Percentiles rank a stretch among this genome's conserved stretches.
phyloP scores from a whole-genome alignment of 2,329 filamentous ascomycete species.

The Trichoderma sp. region DNA sequence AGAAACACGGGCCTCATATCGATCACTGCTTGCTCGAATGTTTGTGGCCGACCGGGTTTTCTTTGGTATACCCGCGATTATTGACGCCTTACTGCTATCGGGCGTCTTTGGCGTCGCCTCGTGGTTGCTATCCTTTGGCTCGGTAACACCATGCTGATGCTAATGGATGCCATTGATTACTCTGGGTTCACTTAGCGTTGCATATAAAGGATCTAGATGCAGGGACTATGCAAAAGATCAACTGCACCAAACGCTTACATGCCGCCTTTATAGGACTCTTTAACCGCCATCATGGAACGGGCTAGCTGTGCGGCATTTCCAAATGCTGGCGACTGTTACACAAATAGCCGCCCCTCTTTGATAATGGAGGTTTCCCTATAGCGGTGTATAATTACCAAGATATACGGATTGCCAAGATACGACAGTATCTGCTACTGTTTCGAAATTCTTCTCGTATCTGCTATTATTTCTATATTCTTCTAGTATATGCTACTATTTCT shows the following conservation, averaged over 20 bases:
- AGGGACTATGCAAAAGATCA: neutral
- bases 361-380: neutral
- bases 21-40: conserved; percentile 40
- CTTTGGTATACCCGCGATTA: conserved; percentile 37
- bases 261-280: neutral
- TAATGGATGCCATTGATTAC: neutral
- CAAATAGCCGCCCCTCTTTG: neutral
- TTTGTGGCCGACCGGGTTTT: conserved; percentile 48
- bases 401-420: neutral
- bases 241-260: neutral
- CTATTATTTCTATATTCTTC: too few relatives aligned
- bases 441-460: too few relatives aligned
- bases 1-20: conserved; percentile 37
- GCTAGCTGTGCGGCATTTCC: neutral
- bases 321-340: neutral
- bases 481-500: too few relatives aligned
- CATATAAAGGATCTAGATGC: conserved; percentile 1
- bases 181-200: neutral
- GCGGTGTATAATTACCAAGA: neutral
- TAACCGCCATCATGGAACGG: neutral
- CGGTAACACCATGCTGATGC: neutral
- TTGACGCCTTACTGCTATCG: conserved; percentile 35
- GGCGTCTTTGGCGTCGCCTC: conserved; percentile 32
- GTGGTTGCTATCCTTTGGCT: conserved; percentile 25
- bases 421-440: neutral